phyloP scores from a whole-genome alignment of 352 stramenopile genomes.

The Pythium brassicae region DNA sequence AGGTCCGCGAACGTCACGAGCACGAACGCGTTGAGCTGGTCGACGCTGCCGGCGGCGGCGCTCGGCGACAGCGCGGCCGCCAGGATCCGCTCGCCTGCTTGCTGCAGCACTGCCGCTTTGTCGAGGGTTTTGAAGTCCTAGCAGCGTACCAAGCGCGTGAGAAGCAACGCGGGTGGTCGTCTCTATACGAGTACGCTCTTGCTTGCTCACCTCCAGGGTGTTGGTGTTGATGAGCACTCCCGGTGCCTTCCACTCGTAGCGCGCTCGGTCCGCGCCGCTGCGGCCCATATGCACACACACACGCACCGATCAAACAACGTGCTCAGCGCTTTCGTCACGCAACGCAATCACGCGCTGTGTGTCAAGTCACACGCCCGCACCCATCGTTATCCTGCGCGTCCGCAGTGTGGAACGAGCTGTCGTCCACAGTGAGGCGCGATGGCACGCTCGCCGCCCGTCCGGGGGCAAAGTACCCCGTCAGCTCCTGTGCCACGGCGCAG shows the following conservation, averaged over 20 bases:
- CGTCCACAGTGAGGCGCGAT: constrained; percentile 67
- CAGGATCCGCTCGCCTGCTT: constrained; percentile 33
- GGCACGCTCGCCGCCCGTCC: constrained; percentile 56
- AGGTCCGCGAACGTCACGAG: constrained; percentile 91
- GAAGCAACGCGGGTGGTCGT: not conserved
- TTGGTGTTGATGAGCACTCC: constrained; percentile 82
- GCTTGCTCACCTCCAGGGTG: constrained; percentile 65
- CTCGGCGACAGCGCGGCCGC: constrained; percentile 20
- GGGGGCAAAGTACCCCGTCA: constrained; percentile 67
- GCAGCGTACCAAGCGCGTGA: not conserved
- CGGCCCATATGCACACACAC: not conserved
- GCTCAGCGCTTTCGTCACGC: too few relatives aligned
- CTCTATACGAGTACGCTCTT: too few relatives aligned
- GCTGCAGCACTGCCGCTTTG: constrained; percentile 66
- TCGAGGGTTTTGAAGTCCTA: constrained; percentile 84
- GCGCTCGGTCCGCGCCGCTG: constrained; percentile 40
- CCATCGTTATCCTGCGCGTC: too few relatives aligned
- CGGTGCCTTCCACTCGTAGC: constrained; percentile 74
- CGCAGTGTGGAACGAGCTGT: constrained; percentile 46
- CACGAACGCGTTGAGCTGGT: constrained; percentile 81
- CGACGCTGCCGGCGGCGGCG: constrained; percentile 18
- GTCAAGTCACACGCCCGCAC: too few relatives aligned
- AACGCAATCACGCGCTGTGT: too few relatives aligned
- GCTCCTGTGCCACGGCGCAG: constrained; percentile 17
- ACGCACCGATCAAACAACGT: too few relatives aligned